Conservation (phyloP, 2,329 filamentous ascomycete species). For the Venturiaceae sp. region DNA sequence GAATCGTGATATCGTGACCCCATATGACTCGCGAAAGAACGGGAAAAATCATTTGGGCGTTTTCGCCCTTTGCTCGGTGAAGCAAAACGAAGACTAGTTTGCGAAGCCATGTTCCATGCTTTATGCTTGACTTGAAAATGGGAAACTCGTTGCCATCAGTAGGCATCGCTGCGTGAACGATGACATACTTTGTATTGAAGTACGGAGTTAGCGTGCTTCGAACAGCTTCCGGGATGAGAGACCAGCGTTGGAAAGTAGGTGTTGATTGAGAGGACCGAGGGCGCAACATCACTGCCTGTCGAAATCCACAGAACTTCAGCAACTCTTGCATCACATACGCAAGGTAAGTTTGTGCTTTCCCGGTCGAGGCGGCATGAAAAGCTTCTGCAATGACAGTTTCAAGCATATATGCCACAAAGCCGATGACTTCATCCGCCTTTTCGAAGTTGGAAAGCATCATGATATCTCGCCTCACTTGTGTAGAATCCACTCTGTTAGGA, state of each 20-base stretch:
- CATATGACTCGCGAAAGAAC: conserved; percentile 74
- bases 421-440: conserved; percentile 63
- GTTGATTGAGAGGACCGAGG: conserved; percentile 46
- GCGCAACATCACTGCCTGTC: conserved; percentile 39
- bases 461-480: conserved; percentile 70
- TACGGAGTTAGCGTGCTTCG: conserved; percentile 83
- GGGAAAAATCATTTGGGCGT: conserved; percentile 68
- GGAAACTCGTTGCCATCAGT: conserved; percentile 49
- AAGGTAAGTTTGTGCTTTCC: conserved; percentile 78
- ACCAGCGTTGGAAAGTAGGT: conserved; percentile 64
- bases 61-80: conserved; percentile 63
- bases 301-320: conserved; percentile 65
- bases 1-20: conserved; percentile 75
- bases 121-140: conserved; percentile 58
- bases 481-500: conserved; percentile 75
- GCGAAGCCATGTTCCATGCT: conserved; percentile 74
- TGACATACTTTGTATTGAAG: conserved; percentile 69
- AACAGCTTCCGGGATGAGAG: conserved; percentile 63
- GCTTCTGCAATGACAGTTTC: conserved; percentile 83
- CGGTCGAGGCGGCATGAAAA: conserved; percentile 84
- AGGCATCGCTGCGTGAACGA: conserved; percentile 26
- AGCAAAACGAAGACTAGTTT: conserved; percentile 74
- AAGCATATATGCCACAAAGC: conserved; percentile 78
- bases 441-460: conserved; percentile 83
- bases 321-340: conserved; percentile 93